phyloP scores from a whole-genome alignment of 1,139 yeast species.

The Suhomyces maxii region DNA sequence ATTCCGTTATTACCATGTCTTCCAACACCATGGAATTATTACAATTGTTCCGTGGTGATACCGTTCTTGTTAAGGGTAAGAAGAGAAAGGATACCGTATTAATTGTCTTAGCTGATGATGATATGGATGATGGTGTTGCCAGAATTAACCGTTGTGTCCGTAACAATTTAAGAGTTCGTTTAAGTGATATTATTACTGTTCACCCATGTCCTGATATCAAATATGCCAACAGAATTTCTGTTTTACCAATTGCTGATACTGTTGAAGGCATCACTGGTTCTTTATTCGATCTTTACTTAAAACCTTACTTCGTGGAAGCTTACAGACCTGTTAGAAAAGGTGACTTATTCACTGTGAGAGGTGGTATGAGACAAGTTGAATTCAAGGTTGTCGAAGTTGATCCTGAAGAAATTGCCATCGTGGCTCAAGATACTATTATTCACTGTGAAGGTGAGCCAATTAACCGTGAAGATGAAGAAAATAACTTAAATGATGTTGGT shows the following conservation, averaged over 20 bases:
- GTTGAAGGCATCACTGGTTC: constrained; percentile 98
- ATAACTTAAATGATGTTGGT: constrained; percentile 93
- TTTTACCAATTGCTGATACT: constrained; percentile 95
- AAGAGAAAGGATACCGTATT: constrained; percentile 98
- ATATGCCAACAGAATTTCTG: constrained; percentile 91
- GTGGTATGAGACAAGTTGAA: constrained; percentile 98
- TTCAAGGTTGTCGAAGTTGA: constrained; percentile 98
- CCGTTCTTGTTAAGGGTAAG: constrained; percentile 95
- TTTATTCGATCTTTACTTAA: constrained; percentile 92
- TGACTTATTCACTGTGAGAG: constrained; percentile 93
- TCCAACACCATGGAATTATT: constrained; percentile 93
- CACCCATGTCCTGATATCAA: constrained; percentile 98
- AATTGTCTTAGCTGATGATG: constrained; percentile 95
- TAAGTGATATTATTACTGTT: constrained; percentile 87
- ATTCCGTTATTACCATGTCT: constrained; percentile 92
- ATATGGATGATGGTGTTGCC: constrained; percentile 93
- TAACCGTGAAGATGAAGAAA: constrained; percentile 98
- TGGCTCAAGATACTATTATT: constrained; percentile 96
- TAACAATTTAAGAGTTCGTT: constrained; percentile 88
- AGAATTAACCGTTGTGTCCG: constrained; percentile 94
- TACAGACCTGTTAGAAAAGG: constrained; percentile 98
- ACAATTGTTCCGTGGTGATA: constrained; percentile 96
- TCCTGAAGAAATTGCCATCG: constrained; percentile 96
- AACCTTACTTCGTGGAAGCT: constrained; percentile 98
- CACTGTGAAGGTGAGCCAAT: constrained; percentile 99